A percentile compares a stretch with the other conserved stretches of the same genome.
Conservation (phyloP, 2,329 filamentous ascomycete species). For the Orbilia javanica region DNA sequence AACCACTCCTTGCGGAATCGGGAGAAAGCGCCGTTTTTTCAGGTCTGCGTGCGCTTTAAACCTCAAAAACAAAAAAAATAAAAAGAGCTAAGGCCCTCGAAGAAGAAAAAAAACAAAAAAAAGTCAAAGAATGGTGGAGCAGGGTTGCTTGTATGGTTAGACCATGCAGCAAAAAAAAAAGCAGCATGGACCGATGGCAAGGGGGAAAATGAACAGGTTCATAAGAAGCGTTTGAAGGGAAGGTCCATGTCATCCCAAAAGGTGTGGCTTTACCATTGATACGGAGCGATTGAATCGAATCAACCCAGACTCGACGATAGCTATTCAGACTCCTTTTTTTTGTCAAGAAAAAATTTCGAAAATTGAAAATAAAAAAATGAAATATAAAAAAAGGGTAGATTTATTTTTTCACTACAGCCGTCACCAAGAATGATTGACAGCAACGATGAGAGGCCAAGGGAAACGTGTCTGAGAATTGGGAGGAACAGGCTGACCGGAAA, state of each 20-base stretch:
- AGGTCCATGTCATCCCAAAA: slow-evolving; percentile 35
- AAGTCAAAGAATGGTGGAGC: slow-evolving; percentile 52
- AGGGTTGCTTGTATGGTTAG: slow-evolving; percentile 56
- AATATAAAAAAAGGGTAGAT: too few relatives aligned
- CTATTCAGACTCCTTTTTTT: background rate
- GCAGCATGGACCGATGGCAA: slow-evolving; percentile 38
- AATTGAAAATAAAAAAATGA: too few relatives aligned
- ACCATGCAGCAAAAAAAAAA: slow-evolving; percentile 50
- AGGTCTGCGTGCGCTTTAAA: slow-evolving; percentile 57
- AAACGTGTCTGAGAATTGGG: slow-evolving; percentile 36
- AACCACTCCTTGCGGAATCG: slow-evolving; percentile 58
- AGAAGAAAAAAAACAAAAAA: slow-evolving; percentile 44
- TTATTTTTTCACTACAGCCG: background rate
- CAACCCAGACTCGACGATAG: background rate
- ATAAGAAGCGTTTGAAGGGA: slow-evolving; percentile 41
- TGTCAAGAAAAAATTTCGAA: too few relatives aligned
- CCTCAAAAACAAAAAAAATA: slow-evolving; percentile 45
- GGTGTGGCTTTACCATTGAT: slow-evolving; percentile 15
- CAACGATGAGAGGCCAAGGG: slow-evolving; percentile 2
- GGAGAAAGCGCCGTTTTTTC: slow-evolving; percentile 59
- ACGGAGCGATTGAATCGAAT: slow-evolving; percentile 5
- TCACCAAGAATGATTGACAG: slow-evolving; percentile 23
- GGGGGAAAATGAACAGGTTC: slow-evolving; percentile 44
- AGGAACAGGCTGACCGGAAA: slow-evolving; percentile 48
- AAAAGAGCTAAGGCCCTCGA: slow-evolving; percentile 22